Conservation (phyloP, 352 stramenopile genomes). For the Plasmopara halstedii region DNA sequence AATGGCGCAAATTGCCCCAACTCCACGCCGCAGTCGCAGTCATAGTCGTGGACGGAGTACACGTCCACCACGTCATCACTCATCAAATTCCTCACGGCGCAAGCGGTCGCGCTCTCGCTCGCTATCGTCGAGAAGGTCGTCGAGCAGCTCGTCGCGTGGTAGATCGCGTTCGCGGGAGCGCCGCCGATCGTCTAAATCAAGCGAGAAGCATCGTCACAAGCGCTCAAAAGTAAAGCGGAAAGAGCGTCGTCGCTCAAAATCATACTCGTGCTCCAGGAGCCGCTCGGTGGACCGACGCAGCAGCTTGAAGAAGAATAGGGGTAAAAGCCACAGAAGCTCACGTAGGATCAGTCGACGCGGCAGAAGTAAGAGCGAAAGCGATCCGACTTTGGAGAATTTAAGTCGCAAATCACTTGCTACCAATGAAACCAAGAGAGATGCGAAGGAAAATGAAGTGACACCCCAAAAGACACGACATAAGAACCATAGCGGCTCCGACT, state of each 20-base stretch:
- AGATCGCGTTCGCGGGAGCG: conserved; percentile 32
- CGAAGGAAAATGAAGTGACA: conserved; percentile 3
- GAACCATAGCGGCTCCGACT: background rate
- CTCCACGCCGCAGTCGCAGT: conserved; percentile 26
- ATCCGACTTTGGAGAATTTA: background rate
- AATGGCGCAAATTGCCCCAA: conserved; percentile 21
- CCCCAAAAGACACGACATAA: background rate
- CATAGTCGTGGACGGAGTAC: conserved; percentile 10
- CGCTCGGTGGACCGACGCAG: conserved; percentile 17
- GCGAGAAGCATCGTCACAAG: conserved; percentile 25
- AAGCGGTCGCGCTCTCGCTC: conserved; percentile 26
- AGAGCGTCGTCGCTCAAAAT: conserved; percentile 12
- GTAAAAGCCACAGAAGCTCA: conserved; percentile 8
- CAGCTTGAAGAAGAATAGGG: conserved; percentile 23
- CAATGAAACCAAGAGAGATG: conserved; percentile 9
- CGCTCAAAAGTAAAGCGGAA: conserved; percentile 16
- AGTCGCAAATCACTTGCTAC: conserved; percentile 13
- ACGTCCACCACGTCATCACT: conserved; percentile 17
- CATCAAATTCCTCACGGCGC: conserved; percentile 21
- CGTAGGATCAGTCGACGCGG: conserved; percentile 19
- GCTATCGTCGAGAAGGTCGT: conserved; percentile 14
- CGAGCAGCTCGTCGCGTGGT: conserved; percentile 22
- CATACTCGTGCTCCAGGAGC: conserved; percentile 22
- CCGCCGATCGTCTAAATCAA: conserved; percentile 15
- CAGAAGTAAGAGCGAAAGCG: conserved; percentile 12